Conservation (phyloP, 805 yeast species). For the Candida nanaspora region DNA sequence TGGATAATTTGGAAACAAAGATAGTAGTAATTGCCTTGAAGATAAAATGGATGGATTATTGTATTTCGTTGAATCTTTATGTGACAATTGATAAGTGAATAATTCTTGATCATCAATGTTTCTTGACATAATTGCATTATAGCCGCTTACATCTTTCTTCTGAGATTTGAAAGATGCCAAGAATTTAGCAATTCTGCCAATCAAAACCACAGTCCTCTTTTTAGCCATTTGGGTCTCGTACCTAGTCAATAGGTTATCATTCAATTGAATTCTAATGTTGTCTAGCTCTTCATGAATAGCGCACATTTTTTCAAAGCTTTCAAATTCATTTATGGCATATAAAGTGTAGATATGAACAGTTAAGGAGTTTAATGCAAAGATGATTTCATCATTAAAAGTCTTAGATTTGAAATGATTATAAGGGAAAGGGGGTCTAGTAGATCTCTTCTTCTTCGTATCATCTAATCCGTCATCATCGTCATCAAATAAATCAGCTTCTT, state of each 20-base stretch:
- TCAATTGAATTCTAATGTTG: constrained; percentile 47
- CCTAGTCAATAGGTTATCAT: constrained; percentile 44
- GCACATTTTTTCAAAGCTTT: constrained; percentile 50
- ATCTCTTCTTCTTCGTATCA: neutral
- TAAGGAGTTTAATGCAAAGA: constrained; percentile 48
- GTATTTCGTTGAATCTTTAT: constrained; percentile 6
- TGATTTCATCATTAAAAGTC: constrained; percentile 47
- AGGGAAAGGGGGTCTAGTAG: neutral
- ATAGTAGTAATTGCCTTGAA: constrained; percentile 59
- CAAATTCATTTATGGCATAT: constrained; percentile 64
- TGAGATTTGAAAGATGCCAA: constrained; percentile 34
- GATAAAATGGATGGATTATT: constrained; percentile 52
- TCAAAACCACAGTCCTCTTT: constrained; percentile 42
- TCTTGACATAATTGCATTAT: constrained; percentile 61
- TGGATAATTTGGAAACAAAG: constrained; percentile 70
- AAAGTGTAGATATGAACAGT: constrained; percentile 61
- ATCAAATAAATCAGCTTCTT: neutral
- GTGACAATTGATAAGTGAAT: constrained; percentile 27
- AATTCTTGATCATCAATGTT: constrained; percentile 53
- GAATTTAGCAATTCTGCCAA: constrained; percentile 55
- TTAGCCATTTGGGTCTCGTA: constrained; percentile 42
- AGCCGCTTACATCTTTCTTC: constrained; percentile 37
- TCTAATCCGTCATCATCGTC: neutral
- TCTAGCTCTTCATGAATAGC: constrained; percentile 50
- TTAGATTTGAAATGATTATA: constrained; percentile 29